Percentiles rank a stretch among this genome's conserved stretches.
These are phyloP conservation scores for Cordyceps fumosorosea DNA, from an alignment of 2,329 filamentous ascomycete genomes.

Conservation along the genomic window DNA sequence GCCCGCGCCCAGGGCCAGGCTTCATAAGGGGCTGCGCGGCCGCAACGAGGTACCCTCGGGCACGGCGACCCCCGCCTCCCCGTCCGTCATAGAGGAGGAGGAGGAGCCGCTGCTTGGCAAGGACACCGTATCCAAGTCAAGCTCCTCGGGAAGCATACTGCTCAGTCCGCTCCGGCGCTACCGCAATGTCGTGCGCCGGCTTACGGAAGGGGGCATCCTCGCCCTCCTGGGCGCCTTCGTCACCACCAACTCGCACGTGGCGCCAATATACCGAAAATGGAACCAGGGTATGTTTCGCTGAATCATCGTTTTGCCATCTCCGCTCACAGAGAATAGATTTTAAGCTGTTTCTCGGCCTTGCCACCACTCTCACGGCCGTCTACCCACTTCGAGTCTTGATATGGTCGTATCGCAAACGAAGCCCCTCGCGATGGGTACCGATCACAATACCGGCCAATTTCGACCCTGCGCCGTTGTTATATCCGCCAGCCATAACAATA, in stretches of 20 bases:
- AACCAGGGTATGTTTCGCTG: conserved; percentile 36
- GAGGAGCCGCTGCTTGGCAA: conserved; percentile 23
- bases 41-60: conserved; percentile 48
- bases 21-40: conserved; percentile 72
- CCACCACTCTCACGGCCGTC: conserved; percentile 35
- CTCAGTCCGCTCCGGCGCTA: conserved; percentile 33
- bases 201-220: conserved; percentile 47
- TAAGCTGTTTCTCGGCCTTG: conserved; percentile 29
- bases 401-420: conserved; percentile 38
- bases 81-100: conserved; percentile 40
- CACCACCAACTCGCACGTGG: conserved; percentile 39
- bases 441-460: conserved; percentile 65
- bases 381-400: conserved; percentile 56
- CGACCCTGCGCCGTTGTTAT: conserved; percentile 86
- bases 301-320: not conserved
- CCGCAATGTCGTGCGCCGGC: conserved; percentile 46
- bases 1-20: conserved; percentile 66
- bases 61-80: conserved; percentile 49
- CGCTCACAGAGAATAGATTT: conserved; percentile 33
- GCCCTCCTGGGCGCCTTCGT: conserved; percentile 43
- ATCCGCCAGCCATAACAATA: conserved; percentile 70
- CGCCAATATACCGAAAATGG: conserved; percentile 39
- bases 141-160: conserved; percentile 17
- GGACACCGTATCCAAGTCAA: conserved; percentile 14
- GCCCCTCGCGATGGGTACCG: conserved; percentile 31